A percentile compares a stretch with the other conserved stretches of the same genome.
phyloP scores from a whole-genome alignment of 805 yeast species.

The Kodamaea hsintzibuensis region DNA sequence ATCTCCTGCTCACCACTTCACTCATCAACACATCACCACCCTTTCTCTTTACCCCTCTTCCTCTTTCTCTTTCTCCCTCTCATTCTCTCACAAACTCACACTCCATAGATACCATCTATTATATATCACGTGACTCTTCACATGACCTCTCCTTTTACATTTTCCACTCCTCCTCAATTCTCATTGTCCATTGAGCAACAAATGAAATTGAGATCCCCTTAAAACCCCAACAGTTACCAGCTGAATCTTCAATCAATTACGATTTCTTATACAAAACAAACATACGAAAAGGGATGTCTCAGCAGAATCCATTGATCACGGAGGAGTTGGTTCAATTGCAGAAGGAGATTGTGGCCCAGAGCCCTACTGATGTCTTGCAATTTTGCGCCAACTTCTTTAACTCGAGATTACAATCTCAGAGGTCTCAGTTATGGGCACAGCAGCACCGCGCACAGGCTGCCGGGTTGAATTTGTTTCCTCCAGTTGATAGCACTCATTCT shows the following conservation, averaged over 20 bases:
- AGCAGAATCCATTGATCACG: slow-evolving; percentile 16
- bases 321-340: slow-evolving; percentile 66
- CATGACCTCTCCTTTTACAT: not conserved
- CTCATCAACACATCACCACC: no score
- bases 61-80: no score
- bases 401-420: slow-evolving; percentile 58
- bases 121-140: not conserved
- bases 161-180: not conserved
- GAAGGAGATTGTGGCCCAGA: slow-evolving; percentile 48
- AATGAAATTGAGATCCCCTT: slow-evolving; percentile 7
- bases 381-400: slow-evolving; percentile 76
- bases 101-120: not conserved
- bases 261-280: not conserved
- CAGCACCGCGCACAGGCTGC: slow-evolving; percentile 49
- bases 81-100: not conserved
- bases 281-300: slow-evolving; percentile 11
- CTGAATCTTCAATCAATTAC: not conserved
- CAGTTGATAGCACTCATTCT: slow-evolving; percentile 32
- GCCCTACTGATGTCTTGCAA: slow-evolving; percentile 70
- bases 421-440: slow-evolving; percentile 52
- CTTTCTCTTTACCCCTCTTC: no score
- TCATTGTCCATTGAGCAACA: slow-evolving; percentile 4
- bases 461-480: slow-evolving; percentile 50
- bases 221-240: not conserved
- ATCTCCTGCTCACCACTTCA: no score